These are phyloP conservation scores for Cystofilobasidium ferigula DNA, from an alignment of 768 basidiomycete species.

Conservation along the genomic window DNA sequence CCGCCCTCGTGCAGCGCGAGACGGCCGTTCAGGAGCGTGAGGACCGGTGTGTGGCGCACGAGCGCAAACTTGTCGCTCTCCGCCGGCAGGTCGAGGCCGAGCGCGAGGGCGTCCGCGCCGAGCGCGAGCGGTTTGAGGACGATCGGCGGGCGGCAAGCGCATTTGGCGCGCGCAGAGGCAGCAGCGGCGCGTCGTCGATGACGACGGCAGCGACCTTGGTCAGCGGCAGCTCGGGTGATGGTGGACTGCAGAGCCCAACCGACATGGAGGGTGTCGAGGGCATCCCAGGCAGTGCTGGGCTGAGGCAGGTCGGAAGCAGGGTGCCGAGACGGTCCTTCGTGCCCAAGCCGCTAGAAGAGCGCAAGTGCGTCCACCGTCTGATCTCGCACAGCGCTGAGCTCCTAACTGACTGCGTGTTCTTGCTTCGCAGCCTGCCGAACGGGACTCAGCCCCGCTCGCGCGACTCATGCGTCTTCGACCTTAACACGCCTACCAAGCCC, in stretches of 20 bases:
- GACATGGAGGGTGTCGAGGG: conserved; percentile 25
- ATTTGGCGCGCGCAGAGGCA: background rate
- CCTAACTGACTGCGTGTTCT: background rate
- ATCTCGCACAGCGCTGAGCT: background rate
- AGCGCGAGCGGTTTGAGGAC: conserved; percentile 19
- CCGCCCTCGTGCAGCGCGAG: conserved; percentile 6
- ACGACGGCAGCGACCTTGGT: background rate
- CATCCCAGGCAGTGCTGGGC: conserved; percentile 7
- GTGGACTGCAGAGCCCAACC: background rate
- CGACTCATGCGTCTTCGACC: conserved; percentile 26
- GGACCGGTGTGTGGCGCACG: conserved; percentile 10
- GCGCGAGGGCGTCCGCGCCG: conserved; percentile 12
- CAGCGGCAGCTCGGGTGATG: background rate
- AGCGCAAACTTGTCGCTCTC: conserved; percentile 6
- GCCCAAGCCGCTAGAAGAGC: conserved; percentile 22
- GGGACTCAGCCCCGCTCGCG: conserved; percentile 5
- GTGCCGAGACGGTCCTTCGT: conserved; percentile 25
- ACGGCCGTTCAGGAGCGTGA: conserved; percentile 10
- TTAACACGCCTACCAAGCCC: conserved; percentile 24
- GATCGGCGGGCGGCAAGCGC: conserved; percentile 11
- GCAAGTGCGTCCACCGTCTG: conserved; percentile 4
- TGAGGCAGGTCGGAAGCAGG: conserved; percentile 7
- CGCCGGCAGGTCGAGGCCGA: conserved; percentile 3
- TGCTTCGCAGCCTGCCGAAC: conserved; percentile 11
- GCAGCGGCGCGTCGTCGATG: background rate